A percentile compares a stretch with the other conserved stretches of the same genome.
Evolutionary conservation across 768 basidiomycete genomes (phyloP).

Genomic region (Tricholoma saponaceum): DNA sequence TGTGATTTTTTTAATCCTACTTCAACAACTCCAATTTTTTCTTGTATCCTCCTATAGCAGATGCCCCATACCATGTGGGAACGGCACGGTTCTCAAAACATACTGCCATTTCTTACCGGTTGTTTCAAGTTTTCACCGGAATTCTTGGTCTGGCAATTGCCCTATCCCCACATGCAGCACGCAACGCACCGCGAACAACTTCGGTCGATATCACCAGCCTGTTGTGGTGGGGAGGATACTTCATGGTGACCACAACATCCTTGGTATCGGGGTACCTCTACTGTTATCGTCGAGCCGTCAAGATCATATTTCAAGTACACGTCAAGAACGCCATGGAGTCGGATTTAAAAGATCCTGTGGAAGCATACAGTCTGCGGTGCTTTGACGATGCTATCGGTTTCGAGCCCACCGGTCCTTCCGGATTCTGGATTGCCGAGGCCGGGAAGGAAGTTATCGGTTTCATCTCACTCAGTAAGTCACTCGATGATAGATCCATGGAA

Average conservation of each 20-base stretch:
- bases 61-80: neutral
- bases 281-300: neutral
- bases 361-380: neutral
- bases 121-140: neutral
- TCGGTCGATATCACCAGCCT: neutral
- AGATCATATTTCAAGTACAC: neutral
- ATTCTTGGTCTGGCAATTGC: neutral
- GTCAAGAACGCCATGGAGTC: neutral
- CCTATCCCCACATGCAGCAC: neutral
- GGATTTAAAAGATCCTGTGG: neutral
- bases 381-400: neutral
- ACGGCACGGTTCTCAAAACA: neutral
- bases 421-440: conserved; percentile 1
- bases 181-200: neutral
- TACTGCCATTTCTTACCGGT: neutral
- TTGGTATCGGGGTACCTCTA: neutral
- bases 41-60: neutral
- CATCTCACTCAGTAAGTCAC: neutral
- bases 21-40: neutral
- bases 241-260: neutral
- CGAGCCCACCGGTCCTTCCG: neutral
- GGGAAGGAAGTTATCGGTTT: neutral
- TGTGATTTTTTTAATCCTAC: too few species aligned
- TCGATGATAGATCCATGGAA: neutral
- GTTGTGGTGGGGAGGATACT: neutral